phyloP scores from a whole-genome alignment of 768 basidiomycete species.

The Boletus patriciae region DNA sequence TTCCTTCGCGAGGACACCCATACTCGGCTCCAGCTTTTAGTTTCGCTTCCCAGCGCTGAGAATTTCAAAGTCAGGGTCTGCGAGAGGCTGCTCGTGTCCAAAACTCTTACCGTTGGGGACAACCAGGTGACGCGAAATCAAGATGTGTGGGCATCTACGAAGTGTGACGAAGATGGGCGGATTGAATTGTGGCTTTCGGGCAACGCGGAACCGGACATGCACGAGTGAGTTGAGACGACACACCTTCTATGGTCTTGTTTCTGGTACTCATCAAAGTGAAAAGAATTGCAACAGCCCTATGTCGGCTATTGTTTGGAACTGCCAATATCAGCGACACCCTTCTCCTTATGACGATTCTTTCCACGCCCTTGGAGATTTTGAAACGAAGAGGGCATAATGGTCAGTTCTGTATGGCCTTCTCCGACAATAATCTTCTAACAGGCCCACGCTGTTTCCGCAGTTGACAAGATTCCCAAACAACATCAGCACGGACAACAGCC shows the following conservation, averaged over 20 bases:
- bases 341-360: conserved; percentile 59
- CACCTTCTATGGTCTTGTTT: not conserved
- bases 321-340: conserved; percentile 76
- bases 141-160: conserved; percentile 69
- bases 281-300: conserved; percentile 80
- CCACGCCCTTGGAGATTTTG: conserved; percentile 62
- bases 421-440: not conserved
- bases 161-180: conserved; percentile 45
- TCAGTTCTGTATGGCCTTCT: not conserved
- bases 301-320: conserved; percentile 69
- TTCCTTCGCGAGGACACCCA: conserved; percentile 73
- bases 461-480: conserved; percentile 47
- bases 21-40: conserved; percentile 53
- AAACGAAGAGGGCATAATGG: not conserved
- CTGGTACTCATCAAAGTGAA: not conserved
- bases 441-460: conserved; percentile 34
- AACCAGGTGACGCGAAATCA: conserved; percentile 48
- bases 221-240: conserved; percentile 62
- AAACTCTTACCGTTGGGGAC: conserved; percentile 43
- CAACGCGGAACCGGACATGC: conserved; percentile 76
- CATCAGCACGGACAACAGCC: no score
- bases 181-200: conserved; percentile 73
- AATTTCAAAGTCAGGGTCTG: conserved; percentile 67
- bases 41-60: conserved; percentile 52
- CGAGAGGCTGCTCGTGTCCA: conserved; percentile 58